Conservation (phyloP, 2,329 filamentous ascomycete species). For the Lachnellula suecica region DNA sequence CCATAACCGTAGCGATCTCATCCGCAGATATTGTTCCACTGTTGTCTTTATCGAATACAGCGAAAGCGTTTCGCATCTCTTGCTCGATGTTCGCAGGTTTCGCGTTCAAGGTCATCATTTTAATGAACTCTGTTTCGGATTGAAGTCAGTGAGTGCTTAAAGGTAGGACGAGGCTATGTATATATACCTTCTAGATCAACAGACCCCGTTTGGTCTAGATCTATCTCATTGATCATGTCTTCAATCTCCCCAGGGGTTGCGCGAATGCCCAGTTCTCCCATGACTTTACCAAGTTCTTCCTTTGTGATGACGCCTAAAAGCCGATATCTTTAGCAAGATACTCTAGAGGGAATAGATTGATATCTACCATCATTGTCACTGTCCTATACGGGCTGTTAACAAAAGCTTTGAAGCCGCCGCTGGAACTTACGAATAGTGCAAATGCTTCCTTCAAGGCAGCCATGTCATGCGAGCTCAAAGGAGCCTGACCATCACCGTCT, state of each 20-base stretch:
- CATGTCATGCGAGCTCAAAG: slow-evolving; percentile 2
- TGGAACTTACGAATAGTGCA: slow-evolving; percentile 14
- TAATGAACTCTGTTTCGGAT: slow-evolving; percentile 55
- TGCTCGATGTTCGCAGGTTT: slow-evolving; percentile 61
- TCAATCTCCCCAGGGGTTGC: slow-evolving; percentile 61
- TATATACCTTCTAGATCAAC: slow-evolving; percentile 59
- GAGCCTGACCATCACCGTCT: neutral
- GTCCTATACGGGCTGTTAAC: neutral
- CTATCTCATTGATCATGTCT: slow-evolving; percentile 68
- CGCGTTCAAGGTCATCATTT: slow-evolving; percentile 64
- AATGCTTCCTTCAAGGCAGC: slow-evolving; percentile 18
- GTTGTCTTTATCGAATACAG: slow-evolving; percentile 65
- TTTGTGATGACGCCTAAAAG: slow-evolving; percentile 59
- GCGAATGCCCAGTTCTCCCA: slow-evolving; percentile 63
- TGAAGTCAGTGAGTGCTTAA: neutral
- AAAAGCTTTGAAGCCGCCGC: neutral
- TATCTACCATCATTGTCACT: neutral
- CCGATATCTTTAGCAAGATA: neutral
- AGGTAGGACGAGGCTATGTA: slow-evolving; percentile 7
- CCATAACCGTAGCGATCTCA: slow-evolving; percentile 63
- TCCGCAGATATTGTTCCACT: slow-evolving; percentile 64
- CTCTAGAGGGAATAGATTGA: neutral
- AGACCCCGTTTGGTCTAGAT: slow-evolving; percentile 63
- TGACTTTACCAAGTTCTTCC: slow-evolving; percentile 61
- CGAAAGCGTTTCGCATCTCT: slow-evolving; percentile 65